phyloP scores from a whole-genome alignment of 2,329 filamentous ascomycete species.

The Cercospora sp. region DNA sequence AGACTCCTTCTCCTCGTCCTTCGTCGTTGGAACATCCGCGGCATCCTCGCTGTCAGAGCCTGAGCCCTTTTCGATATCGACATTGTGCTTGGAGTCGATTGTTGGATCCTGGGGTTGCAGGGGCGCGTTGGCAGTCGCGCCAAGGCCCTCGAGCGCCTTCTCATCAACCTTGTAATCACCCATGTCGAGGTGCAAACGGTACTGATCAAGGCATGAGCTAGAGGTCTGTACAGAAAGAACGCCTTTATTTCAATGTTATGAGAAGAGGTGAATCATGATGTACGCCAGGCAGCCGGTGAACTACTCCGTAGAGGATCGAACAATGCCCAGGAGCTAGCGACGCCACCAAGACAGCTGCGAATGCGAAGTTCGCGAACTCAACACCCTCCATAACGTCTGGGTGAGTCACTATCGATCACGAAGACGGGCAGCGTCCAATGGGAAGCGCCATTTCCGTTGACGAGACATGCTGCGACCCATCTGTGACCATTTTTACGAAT shows the following conservation, averaged over 20 bases:
- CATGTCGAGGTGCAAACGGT: conserved; percentile 6
- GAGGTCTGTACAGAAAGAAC: not conserved
- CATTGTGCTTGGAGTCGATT: conserved; percentile 10
- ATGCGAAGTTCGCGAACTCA: not conserved
- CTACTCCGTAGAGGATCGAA: not conserved
- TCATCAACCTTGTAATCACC: conserved; percentile 14
- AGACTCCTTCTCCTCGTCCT: conserved; percentile 18
- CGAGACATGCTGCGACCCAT: not conserved
- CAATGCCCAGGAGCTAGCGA: conserved; percentile 2
- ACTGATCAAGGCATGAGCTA: not conserved
- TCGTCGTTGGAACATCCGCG: not conserved
- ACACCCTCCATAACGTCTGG: not conserved
- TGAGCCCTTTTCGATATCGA: conserved; percentile 12
- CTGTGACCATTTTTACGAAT: not conserved
- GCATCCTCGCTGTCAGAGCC: conserved; percentile 13
- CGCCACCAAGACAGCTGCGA: not conserved
- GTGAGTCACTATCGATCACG: not conserved
- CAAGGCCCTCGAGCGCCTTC: conserved; percentile 10
- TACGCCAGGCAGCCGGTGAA: not conserved
- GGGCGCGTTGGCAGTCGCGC: conserved; percentile 11
- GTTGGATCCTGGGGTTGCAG: conserved; percentile 4
- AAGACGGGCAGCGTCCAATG: not conserved
- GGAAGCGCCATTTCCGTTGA: not conserved
- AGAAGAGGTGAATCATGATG: not conserved
- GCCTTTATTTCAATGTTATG: not conserved